Evolutionary conservation across 352 stramenopile genomes (phyloP), one percentile per base, ranked within the genome.

Genomic region (Pythium phragmiticola): DNA sequence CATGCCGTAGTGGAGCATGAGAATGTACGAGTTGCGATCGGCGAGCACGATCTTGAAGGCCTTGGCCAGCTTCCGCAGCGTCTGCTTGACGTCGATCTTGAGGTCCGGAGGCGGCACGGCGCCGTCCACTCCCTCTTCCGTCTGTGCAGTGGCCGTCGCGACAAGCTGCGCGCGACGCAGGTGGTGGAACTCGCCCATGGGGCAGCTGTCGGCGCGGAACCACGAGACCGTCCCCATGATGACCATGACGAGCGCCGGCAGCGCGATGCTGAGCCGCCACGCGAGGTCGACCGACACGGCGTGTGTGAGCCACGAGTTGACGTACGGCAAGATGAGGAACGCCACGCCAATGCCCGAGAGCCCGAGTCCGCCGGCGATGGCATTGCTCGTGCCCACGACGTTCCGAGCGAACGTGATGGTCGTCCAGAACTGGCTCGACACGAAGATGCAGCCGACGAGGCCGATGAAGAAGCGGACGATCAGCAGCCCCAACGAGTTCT

Each of bases 381-480:
- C 95, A 63, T 98, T 98, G 53, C 89, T 93, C 5, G 90, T 92
- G 65, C 94, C 96, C 4, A 94, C 94, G 48, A 98, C 84, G 69
- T 98, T 92, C 59, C 90, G 94, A 13, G 87, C 87, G 69, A 99
- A 99, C 63, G 98, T 98, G 69, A 92, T 80, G 52, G 84, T 94
- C 0, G 92, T 97, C 95, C 95, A 99, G 75, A 94, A 98, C 77
- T 98, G 94, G 48, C 84, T 95, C 53, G 90, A 91, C 13, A 98
- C 94, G 70, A 99, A 99, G 49, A 96, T 91, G 36, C 86, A 94
- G 65, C 95, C 95, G 16, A 97, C 87, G 66, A 98, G 73, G 34
- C 95, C 96, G 68, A 98, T 97, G 65, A 98, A 98, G 68, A 98
- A 96, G 54, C 95, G 89, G 34, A 98, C 76, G 51, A 97, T 73